Evolutionary conservation across 345 rosid species (phyloP).

Genomic region (Hibiscus syriacus): DNA sequence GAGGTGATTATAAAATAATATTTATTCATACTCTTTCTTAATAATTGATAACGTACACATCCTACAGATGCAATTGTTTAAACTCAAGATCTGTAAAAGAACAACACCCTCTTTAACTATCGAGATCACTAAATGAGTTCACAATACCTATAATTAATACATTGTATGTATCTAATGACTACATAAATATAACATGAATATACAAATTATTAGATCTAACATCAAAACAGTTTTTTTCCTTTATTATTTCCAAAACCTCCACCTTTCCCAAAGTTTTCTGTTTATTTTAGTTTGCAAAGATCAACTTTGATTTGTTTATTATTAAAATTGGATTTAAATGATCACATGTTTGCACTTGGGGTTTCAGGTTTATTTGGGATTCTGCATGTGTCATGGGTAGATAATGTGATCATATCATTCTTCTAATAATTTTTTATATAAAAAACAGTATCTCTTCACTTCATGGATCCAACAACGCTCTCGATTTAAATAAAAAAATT

Average conservation of each 20-base stretch:
- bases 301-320: background rate
- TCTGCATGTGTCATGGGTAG: background rate
- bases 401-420: background rate
- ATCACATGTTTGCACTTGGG: slow-evolving; percentile 2
- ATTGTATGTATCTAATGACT: no score
- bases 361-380: background rate
- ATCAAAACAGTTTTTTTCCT: background rate
- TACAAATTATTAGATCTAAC: no score
- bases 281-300: background rate
- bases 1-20: no score
- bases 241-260: background rate
- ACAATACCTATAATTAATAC: no score
- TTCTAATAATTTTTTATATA: background rate
- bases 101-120: no score
- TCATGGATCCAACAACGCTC: background rate
- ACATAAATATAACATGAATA: no score
- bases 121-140: no score
- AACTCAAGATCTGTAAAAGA: no score
- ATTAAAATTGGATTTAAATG: background rate
- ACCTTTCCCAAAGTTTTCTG: no score
- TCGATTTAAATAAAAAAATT: background rate
- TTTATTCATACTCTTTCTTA: no score
- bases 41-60: no score
- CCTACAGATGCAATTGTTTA: no score
- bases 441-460: background rate